Evolutionary conservation across 495 filamentous ascomycete species (phyloP).

Genomic region (Penicillium arizonense): DNA sequence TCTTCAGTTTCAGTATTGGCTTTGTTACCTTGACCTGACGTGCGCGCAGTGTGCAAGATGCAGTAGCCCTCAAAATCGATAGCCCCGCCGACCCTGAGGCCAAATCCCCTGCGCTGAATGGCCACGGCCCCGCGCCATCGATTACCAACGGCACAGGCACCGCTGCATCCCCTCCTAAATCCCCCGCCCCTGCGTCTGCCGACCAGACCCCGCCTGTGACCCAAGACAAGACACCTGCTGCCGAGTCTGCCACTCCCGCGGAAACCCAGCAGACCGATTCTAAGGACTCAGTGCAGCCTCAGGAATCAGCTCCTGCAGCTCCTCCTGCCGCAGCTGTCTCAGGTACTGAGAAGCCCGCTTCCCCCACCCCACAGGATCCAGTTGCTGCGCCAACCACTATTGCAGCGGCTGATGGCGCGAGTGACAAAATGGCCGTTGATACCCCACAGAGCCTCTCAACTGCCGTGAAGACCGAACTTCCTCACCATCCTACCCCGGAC

Average conservation of each 20-base stretch:
- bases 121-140: conserved; percentile 22
- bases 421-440: conserved; percentile 20
- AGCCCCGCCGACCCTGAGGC: conserved; percentile 12
- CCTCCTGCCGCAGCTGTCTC: not conserved
- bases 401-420: conserved; percentile 6
- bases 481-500: conserved; percentile 31
- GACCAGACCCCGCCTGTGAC: conserved; percentile 12
- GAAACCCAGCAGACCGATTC: conserved; percentile 11
- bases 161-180: conserved; percentile 36
- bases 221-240: not conserved
- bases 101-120: conserved; percentile 28
- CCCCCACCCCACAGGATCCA: not conserved
- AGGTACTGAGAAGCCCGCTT: not conserved
- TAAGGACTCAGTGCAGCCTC: not conserved
- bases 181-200: conserved; percentile 17
- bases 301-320: not conserved
- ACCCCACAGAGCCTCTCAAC: conserved; percentile 9
- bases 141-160: conserved; percentile 29
- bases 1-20: not conserved
- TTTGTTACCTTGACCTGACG: conserved; percentile 6
- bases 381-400: not conserved
- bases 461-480: conserved; percentile 31
- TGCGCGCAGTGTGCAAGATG: not conserved
- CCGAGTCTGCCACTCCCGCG: conserved; percentile 6
- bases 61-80: conserved; percentile 21